A percentile compares a stretch with the other conserved stretches of the same genome.
These are phyloP conservation scores for Krasilnikovozyma curviuscula DNA, from an alignment of 768 basidiomycete species.

Conservation along the genomic window DNA sequence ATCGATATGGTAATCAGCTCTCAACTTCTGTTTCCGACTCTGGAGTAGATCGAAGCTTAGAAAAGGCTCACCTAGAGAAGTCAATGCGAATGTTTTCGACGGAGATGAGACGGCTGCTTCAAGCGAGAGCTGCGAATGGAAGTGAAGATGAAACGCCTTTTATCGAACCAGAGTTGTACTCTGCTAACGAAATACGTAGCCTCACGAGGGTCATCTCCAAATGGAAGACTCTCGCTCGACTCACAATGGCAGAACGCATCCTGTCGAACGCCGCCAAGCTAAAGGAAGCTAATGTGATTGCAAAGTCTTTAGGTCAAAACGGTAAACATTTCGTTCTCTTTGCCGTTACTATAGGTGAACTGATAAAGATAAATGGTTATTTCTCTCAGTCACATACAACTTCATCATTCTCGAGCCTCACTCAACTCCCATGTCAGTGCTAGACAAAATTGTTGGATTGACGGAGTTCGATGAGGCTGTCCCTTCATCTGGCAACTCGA, in stretches of 20 bases:
- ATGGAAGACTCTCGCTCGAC: conserved; percentile 61
- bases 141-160: conserved; percentile 4
- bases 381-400: conserved; percentile 51
- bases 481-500: conserved; percentile 44
- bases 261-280: conserved; percentile 64
- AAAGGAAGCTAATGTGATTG: conserved; percentile 84
- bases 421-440: conserved; percentile 57
- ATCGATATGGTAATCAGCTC: conserved; percentile 39
- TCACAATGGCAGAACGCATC: conserved; percentile 76
- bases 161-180: conserved; percentile 66
- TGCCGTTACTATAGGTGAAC: not conserved
- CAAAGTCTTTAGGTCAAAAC: not conserved
- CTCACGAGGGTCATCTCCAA: conserved; percentile 63
- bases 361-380: not conserved
- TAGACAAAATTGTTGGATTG: conserved; percentile 67
- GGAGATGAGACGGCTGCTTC: conserved; percentile 60
- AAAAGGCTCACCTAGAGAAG: conserved; percentile 83
- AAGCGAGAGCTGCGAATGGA: not conserved
- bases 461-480: conserved; percentile 83
- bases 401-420: conserved; percentile 71
- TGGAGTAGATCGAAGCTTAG: conserved; percentile 53
- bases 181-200: conserved; percentile 58
- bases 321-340: no score
- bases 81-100: conserved; percentile 59
- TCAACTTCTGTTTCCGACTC: conserved; percentile 31